phyloP scores from a whole-genome alignment of 768 basidiomycete species.

The Leucogyrophana mollusca region DNA sequence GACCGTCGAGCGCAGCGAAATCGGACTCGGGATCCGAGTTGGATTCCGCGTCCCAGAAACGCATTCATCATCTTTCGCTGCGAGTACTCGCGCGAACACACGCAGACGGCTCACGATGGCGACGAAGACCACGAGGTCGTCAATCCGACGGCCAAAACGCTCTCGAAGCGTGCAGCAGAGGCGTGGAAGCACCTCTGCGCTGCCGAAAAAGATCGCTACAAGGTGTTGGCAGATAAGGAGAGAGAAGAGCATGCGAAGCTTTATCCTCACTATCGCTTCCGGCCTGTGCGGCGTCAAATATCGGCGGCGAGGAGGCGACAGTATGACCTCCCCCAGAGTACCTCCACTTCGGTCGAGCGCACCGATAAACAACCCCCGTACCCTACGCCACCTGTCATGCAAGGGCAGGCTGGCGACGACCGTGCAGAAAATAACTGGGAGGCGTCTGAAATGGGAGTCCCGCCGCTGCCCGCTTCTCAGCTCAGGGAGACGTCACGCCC shows the following conservation, averaged over 20 bases:
- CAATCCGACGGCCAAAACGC: constrained; percentile 42
- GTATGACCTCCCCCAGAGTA: constrained; percentile 15
- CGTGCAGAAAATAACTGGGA: not conserved
- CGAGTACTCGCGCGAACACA: constrained; percentile 52
- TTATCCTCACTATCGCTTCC: constrained; percentile 65
- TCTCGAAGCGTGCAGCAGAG: constrained; percentile 76
- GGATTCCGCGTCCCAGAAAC: constrained; percentile 68
- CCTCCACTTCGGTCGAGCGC: constrained; percentile 27
- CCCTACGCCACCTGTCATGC: constrained; percentile 10
- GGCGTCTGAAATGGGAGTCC: too few species aligned
- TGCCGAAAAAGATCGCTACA: constrained; percentile 49
- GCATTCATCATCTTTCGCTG: constrained; percentile 75
- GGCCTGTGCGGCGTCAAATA: constrained; percentile 45
- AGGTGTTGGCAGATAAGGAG: constrained; percentile 53
- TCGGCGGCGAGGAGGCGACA: constrained; percentile 17
- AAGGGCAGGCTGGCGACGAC: not conserved
- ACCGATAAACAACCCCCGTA: constrained; percentile 32
- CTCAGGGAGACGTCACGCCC: too few species aligned
- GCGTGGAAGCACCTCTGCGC: constrained; percentile 64
- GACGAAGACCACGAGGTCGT: constrained; percentile 23
- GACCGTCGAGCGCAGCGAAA: constrained; percentile 37
- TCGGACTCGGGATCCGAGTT: constrained; percentile 48
- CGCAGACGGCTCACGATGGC: constrained; percentile 33
- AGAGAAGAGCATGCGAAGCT: constrained; percentile 52
- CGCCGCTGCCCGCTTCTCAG: too few species aligned